Base-by-base conservation (phyloP, 2,329 filamentous ascomycete genomes). In the Coniochaeta ligniaria region DNA sequence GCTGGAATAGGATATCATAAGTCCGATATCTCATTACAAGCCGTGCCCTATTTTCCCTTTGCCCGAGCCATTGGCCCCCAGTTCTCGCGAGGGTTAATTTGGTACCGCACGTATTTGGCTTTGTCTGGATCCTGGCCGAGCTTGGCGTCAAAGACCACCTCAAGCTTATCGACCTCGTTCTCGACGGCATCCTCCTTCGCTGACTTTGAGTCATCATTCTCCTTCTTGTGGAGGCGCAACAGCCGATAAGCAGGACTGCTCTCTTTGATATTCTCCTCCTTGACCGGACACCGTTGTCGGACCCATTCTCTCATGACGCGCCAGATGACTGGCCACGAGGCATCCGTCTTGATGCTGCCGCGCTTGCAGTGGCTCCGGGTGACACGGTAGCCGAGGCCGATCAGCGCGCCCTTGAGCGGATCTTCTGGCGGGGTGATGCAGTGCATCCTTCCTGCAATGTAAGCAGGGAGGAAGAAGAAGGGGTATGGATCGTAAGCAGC, bases 271-370 rank as follows among this genome's bases (percentile, higher is more conserved):
- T 85, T 85, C 1, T 83, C 84, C 38, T 87, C 84, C 70, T 90
- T 96, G 61, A 96, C 80, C 0, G 93, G 92, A 0, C 84, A 81
- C 68, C 88, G 90, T 71, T 96, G 92, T 26, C 88, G 84, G 16
- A 90, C 85, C 92, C 92, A 99, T 74, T 96, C 92, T 28, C 91
- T 83, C 85, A 98, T 95, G 31, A 98, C 79, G 71, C 96, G 90
- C 93, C 95, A 98, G 56, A 99, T 83, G 0, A 91, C 87, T 5
- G 80, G 80, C 92, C 92, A 99, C 0, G 93, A 91, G 16, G 95
- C 95, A 74, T 98, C 87, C 0, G 95, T 98, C 77, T 96, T 96
- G 74, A 98, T 87, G 69, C 91, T 95, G 28, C 93, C 94, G 0
- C 91, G 83, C 66, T 92, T 92, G 67, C 92, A 92, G 73, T 99